Evolutionary conservation across 768 basidiomycete genomes (phyloP), one percentile per base, ranked within the genome.

Genomic region (Suillus occidentalis): DNA sequence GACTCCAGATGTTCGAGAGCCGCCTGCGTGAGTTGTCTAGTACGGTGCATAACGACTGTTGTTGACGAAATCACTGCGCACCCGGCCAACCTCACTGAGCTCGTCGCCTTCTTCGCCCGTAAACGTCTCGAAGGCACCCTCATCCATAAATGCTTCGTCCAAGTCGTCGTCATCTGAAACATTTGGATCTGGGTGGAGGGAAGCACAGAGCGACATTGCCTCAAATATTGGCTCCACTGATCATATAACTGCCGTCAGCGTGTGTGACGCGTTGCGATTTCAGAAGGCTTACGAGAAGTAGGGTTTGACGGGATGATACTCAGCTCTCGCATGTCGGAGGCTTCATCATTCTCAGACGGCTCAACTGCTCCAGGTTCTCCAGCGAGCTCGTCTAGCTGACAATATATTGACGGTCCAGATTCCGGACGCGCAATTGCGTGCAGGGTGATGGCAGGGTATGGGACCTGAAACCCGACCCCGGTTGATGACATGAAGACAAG

Each of bases 391-490:
- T 97, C 96, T 13, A 99, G 85, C 70, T 99, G 97, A 73, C 95
- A 97, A 76, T 98, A 99, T 73, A 99, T 85, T 8, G 87, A 90
- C 4, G 92, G 88, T 0, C 81, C 83, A 10, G 77, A 65, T 50
- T 87, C 85, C 3, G 84, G 83, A 53, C 94, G 89, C 1, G 95
- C 93, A 62, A 96, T 85, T 31, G 97, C 97, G 71, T 99, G 97
- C 2, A 99, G 85, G 1, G 94, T 97, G 72, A 99, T 92, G 6
- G 89, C 82, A 12, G 93, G 94, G 75, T 97, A 99, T 64, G 89
- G 82, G 72, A 99, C 85, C 68, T 91, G 87, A 77, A 98, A 90
- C 18, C 94, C 95, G 52, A 81, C 80, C 18, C 88, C 88, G 1
- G 87, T 81, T 13, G 84, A 71, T 3, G 91, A 87, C 77, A 92